phyloP scores from a whole-genome alignment of 441 rosid genomes.

The Codiaeum variegatum region DNA sequence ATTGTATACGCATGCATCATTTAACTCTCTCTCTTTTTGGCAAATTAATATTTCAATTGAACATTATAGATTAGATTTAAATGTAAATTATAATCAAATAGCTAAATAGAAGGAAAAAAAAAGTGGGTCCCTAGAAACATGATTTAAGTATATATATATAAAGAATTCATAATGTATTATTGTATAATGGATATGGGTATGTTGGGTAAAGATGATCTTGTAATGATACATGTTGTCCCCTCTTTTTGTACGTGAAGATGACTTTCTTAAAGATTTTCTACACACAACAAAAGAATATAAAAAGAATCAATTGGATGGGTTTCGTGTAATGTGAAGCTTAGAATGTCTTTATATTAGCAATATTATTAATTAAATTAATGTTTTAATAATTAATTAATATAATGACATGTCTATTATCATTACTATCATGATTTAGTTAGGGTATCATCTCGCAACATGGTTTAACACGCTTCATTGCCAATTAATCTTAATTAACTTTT shows the following conservation, averaged over 20 bases:
- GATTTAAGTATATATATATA: neutral
- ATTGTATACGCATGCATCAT: too few species aligned
- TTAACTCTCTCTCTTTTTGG: too few species aligned
- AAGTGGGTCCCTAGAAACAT: too few species aligned
- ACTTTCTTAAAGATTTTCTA: conserved; percentile 20
- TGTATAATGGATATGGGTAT: conserved; percentile 7
- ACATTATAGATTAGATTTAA: too few species aligned
- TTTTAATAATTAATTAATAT: conserved; percentile 13
- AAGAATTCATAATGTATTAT: neutral
- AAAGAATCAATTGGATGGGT: neutral
- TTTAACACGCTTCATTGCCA: neutral
- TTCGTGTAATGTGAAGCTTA: conserved; percentile 19
- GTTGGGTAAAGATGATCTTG: conserved; percentile 20
- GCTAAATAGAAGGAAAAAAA: too few species aligned
- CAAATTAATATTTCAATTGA: too few species aligned
- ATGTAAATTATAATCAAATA: too few species aligned
- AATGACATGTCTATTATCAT: neutral
- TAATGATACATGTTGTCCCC: conserved; percentile 23
- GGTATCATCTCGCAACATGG: conserved; percentile 7
- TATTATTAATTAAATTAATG: conserved; percentile 6
- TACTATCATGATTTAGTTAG: conserved; percentile 10
- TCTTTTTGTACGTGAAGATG: conserved; percentile 4
- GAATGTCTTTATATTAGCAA: conserved; percentile 12
- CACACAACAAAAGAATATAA: neutral
- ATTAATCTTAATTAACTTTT: neutral